Base-by-base conservation (phyloP, 2,329 filamentous ascomycete genomes). In the Neonectria faginata region DNA sequence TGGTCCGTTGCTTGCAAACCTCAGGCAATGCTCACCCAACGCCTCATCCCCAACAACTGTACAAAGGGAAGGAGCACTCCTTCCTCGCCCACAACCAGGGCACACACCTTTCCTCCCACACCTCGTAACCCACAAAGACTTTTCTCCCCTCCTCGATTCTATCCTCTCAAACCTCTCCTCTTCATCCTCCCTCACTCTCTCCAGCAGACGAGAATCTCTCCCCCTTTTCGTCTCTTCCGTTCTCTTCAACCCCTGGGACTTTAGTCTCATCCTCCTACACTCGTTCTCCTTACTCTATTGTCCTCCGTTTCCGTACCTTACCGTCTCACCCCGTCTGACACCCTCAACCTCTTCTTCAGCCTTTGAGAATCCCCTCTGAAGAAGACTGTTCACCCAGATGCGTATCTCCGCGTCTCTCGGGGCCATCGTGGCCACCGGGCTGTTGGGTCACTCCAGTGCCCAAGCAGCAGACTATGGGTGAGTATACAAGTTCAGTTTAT, bases 371-470 rank as follows among this genome's bases (percentile, higher is more conserved):
- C 33, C 47, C 45, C 11, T 44, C 33, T 57, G 42, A 20, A 48
- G 58, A 66, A 64, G 56, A 50, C 18, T 55, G 42, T 39, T 60
- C 56, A 56, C 56, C 71, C 77, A 68, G 70, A 84, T 84, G 82
- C 81, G 79, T 74, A 70, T 74, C 59, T 64, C 67, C 64, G 70
- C 75, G 51, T 74, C 78, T 62, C 65, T 83, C 64, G 73, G 76
- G 67, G 75, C 75, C 72, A 58, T 83, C 50, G 64, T 74, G 69
- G 77, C 77, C 70, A 66, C 78, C 62, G 75, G 77, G 60, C 73
- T 81, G 64, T 57, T 81, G 55, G 69, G 75, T 9, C 67, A 70
- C 33, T 72, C 74, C 51, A 67, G 71, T 47, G 78, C 75, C n/a
- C 77, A 78, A 57, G 72, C 75, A 33, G 73, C 74, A 39, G 71